Evolutionary conservation across 129 eudicot species (phyloP).

Genomic region (Dittrichia graveolens): DNA sequence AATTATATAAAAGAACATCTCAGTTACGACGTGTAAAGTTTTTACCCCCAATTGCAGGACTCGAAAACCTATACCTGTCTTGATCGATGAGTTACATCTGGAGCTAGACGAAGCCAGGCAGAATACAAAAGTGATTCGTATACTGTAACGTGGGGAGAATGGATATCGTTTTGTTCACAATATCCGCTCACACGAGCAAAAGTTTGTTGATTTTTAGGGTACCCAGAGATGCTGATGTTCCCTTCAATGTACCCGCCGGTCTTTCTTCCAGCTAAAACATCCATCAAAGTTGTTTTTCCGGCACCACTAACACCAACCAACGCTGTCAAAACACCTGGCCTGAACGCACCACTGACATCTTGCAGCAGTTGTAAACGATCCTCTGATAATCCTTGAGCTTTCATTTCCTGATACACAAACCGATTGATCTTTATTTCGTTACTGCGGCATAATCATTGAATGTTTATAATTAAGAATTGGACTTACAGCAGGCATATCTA

Average conservation of each 20-base stretch:
- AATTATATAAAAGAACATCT: too few species aligned
- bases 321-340: slow-evolving; percentile 81
- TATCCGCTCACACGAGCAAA: slow-evolving; percentile 87
- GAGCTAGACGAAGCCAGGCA: slow-evolving; percentile 70
- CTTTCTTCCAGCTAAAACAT: slow-evolving; percentile 81
- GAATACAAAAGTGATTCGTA: slow-evolving; percentile 71
- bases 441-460: not conserved
- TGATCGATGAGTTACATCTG: slow-evolving; percentile 53
- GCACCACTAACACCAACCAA: slow-evolving; percentile 89
- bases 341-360: slow-evolving; percentile 80
- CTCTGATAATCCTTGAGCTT: slow-evolving; percentile 55
- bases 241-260: slow-evolving; percentile 82
- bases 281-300: slow-evolving; percentile 89
- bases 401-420: slow-evolving; percentile 66
- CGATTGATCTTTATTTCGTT: not conserved
- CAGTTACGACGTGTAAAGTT: not conserved
- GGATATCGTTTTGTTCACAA: slow-evolving; percentile 83
- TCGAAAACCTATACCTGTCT: slow-evolving; percentile 39
- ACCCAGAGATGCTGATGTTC: slow-evolving; percentile 64
- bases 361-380: slow-evolving; percentile 66
- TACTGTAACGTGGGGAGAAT: slow-evolving; percentile 81
- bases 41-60: not conserved
- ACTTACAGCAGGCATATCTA: slow-evolving; percentile 89
- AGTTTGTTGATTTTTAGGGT: slow-evolving; percentile 73
- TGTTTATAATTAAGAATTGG: not conserved